Evolutionary conservation across 2,329 filamentous ascomycete species (phyloP), one percentile per base, ranked within the genome.

Genomic region (Penicillium sp.): DNA sequence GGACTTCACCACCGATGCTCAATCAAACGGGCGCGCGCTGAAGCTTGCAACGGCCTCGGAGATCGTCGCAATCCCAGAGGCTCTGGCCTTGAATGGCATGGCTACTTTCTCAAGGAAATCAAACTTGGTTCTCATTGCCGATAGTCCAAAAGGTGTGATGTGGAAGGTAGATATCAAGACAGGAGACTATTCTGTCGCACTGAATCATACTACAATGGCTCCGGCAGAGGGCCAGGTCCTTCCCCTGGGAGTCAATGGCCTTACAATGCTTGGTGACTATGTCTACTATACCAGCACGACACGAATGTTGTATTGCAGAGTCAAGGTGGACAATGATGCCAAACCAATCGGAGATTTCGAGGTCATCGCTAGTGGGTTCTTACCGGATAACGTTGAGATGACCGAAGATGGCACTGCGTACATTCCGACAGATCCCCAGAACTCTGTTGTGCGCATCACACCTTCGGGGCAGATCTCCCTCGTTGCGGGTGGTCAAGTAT

Each of bases 221-320:
- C 63, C 64, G 1, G 62, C 63, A 1, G 31, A 64, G 30, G 61
- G 60, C 0, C 48, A 58, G 16, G 55, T 52, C n/a, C 58, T 65
- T 8, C 63, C 63, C 2, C 26, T 67, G 17, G 64, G 63, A 10
- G 45, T 67, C 30, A 66, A 66, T 22, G 57, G 61, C 11, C 12
- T 66, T 25, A 55, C 58, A 5, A 36, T 62, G 4, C 33, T 59
- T 1, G 53, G 58, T 28, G 54, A 55, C 6, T 65, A 66, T 19
- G 33, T 67, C 17, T 63, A 67, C 59, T 67, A 66, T 33, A 61
- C 62, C 8, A 63, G 63, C 25, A 66, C 59, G 1, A 65, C 64
- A 4, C 56, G 56, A 0, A 61, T 65, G 59, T 37, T 65, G 19
- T 67, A 61, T 37, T 56, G 64, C 17, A 61, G 62, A 6, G 62